Evolutionary conservation across 768 basidiomycete genomes (phyloP), one percentile per base, ranked within the genome.

Genomic region (Boletus rubescentipes): DNA sequence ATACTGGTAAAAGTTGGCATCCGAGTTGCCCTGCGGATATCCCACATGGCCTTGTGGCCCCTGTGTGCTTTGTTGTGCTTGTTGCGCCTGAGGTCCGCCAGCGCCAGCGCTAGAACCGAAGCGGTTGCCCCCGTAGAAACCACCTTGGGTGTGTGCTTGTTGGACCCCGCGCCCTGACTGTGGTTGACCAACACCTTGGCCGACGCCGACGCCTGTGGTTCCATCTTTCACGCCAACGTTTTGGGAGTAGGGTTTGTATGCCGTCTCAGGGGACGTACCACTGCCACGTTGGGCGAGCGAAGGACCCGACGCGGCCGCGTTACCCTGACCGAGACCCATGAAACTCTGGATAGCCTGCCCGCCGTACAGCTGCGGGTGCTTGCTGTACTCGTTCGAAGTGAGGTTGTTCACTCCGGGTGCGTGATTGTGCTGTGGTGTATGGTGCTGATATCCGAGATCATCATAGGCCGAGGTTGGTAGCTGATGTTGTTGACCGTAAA

Each of bases 231-330:
- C 74, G 5, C 69, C 70, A n/a, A 71, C 74, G 46, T 70, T 71
- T 49, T 67, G 72, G 45, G 79, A 81, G 63, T 90, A 91, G 11
- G 87, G 84, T 65, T 91, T 91, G 72, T 89, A 91, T 15, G 86
- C 73, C 9, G 82, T 73, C 69, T 91, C 89, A 1, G 89, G 88
- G 7, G 87, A 89, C 14, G 77, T 75, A 32, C 78, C 81, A 18
- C 77, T 75, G 32, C 53, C 55, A 15, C 78, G 76, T 50, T 78
- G 75, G 21, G 72, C 71, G 32, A 77, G 68, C 26, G 74, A 74
- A 11, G 80, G 79, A 5, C 79, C 84, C 35, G 77, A 73, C 20
- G 77, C 67, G 0, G 77, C 62, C 7, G 69, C 58, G 6, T 67
- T 68, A 20, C 70, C 65, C 51, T 80, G 76, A 51, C 83, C 77